Evolutionary conservation across 2,329 filamentous ascomycete species (phyloP).

Genomic region (Trichophyton mentagrophytes): DNA sequence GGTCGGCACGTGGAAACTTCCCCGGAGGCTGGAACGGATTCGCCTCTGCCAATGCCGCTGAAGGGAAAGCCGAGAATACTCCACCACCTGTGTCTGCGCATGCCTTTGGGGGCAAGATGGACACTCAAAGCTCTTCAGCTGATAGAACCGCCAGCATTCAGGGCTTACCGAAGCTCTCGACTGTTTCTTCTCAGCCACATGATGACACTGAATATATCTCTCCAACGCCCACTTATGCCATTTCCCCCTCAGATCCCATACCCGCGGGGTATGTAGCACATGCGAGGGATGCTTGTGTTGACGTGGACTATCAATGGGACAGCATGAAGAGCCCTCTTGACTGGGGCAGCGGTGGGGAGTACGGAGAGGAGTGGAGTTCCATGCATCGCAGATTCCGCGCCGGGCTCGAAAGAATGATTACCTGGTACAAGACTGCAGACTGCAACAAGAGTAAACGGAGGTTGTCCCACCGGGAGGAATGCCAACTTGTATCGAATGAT

Average conservation of each 20-base stretch:
- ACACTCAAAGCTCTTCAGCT: background rate
- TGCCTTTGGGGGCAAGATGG: background rate
- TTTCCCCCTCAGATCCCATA: constrained; percentile 68
- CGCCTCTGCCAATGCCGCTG: constrained; percentile 14
- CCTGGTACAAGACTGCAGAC: constrained; percentile 59
- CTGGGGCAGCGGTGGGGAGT: constrained; percentile 79
- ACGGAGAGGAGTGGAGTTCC: constrained; percentile 85
- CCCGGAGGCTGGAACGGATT: constrained; percentile 44
- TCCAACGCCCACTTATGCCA: constrained; percentile 68
- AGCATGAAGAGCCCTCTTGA: constrained; percentile 64
- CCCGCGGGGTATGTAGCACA: constrained; percentile 81
- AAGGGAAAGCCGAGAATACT: constrained; percentile 14
- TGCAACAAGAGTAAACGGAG: constrained; percentile 4
- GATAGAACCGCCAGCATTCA: constrained; percentile 6
- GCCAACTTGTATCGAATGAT: constrained; percentile 23
- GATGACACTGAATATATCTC: constrained; percentile 49
- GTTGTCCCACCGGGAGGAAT: background rate
- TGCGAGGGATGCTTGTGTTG: constrained; percentile 70
- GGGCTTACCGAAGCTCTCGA: constrained; percentile 22
- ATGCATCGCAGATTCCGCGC: constrained; percentile 87
- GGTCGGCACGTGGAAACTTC: constrained; percentile 35
- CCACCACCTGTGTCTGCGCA: background rate
- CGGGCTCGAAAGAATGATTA: constrained; percentile 64
- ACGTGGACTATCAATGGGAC: constrained; percentile 93
- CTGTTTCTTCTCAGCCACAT: constrained; percentile 19